Percentiles rank a stretch among this genome's conserved stretches.
These are phyloP conservation scores for Bruguiera parviflora DNA, from an alignment of 345 rosid species.

Conservation along the genomic window DNA sequence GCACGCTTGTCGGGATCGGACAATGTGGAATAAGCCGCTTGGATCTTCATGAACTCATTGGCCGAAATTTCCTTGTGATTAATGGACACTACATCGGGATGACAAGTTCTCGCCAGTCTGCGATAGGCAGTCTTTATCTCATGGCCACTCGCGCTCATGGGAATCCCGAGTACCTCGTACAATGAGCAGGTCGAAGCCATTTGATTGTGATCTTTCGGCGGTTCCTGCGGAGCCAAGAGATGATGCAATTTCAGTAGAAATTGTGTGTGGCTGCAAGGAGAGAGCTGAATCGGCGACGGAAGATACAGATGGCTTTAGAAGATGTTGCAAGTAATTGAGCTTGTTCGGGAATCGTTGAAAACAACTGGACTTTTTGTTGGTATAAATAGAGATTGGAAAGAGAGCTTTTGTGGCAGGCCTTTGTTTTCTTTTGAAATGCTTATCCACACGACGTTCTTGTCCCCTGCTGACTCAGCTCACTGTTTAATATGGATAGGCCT, in stretches of 20 bases:
- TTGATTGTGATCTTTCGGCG: not conserved
- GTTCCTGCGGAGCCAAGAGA: not conserved
- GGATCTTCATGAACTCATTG: conserved; percentile 43
- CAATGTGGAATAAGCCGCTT: conserved; percentile 51
- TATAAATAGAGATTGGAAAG: not conserved
- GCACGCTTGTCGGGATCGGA: conserved; percentile 55
- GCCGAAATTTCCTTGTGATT: conserved; percentile 41
- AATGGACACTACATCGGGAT: conserved; percentile 53
- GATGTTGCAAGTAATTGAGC: not conserved
- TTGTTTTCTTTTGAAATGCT: conserved; percentile 18
- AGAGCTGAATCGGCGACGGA: not conserved
- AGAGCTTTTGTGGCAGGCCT: not conserved
- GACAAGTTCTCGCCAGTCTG: conserved; percentile 47
- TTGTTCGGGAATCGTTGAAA: not conserved
- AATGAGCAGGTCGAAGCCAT: conserved; percentile 35
- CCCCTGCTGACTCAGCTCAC: conserved; percentile 43
- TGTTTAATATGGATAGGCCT: conserved; percentile 29
- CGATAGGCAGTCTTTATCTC: conserved; percentile 61
- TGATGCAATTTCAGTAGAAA: not conserved
- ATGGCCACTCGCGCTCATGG: conserved; percentile 32
- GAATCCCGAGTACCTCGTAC: conserved; percentile 53
- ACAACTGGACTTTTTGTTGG: not conserved
- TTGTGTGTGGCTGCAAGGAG: not conserved
- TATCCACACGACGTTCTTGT: conserved; percentile 28
- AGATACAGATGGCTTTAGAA: not conserved